These are phyloP conservation scores for Stemphylium beticola DNA, from an alignment of 2,329 filamentous ascomycete genomes.

Conservation along the genomic window DNA sequence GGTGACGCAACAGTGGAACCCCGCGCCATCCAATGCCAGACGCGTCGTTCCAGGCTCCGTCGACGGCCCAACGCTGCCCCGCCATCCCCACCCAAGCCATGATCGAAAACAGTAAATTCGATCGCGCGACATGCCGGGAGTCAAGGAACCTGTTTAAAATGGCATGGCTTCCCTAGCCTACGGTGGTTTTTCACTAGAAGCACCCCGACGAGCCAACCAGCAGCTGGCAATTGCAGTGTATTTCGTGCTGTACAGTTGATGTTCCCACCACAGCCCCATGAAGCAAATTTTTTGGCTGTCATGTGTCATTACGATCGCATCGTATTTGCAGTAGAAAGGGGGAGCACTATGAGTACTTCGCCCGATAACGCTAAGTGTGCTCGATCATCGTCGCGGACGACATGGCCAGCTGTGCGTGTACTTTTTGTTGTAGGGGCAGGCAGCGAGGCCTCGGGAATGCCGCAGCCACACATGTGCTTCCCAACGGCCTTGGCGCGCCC, in stretches of 20 bases:
- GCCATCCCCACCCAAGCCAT: slow-evolving; percentile 6
- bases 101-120: slow-evolving; percentile 3
- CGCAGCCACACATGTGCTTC: too few species aligned
- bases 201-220: not conserved
- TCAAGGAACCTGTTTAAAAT: not conserved
- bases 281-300: not conserved
- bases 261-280: not conserved
- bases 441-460: too few species aligned
- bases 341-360: not conserved
- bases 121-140: not conserved
- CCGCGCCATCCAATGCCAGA: not conserved
- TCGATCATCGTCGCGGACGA: not conserved
- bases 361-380: too few species aligned
- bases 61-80: slow-evolving; percentile 11
- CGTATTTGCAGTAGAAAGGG: not conserved
- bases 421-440: too few species aligned
- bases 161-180: not conserved
- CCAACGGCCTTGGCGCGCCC: too few species aligned
- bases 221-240: not conserved
- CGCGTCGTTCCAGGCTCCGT: slow-evolving; percentile 10
- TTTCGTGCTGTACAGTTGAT: not conserved
- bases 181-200: not conserved
- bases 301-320: not conserved
- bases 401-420: not conserved
- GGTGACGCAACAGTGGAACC: slow-evolving; percentile 14